phyloP scores from a whole-genome alignment of 1,139 yeast genomes.

The Yamadazyma oceani region DNA sequence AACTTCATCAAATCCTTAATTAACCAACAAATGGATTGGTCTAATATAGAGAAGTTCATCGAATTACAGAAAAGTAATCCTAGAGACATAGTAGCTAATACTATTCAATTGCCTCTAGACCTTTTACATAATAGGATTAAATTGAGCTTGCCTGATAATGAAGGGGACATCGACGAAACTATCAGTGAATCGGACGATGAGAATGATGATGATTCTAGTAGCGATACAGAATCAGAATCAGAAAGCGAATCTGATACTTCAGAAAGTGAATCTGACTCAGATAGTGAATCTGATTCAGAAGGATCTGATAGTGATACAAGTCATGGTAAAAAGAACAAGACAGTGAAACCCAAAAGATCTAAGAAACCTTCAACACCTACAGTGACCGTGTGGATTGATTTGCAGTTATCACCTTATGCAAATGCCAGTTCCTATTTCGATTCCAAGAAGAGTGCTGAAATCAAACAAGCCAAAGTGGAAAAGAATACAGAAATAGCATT shows the following conservation, averaged over 20 bases:
- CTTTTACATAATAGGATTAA: slow-evolving; percentile 68
- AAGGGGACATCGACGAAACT: slow-evolving; percentile 21
- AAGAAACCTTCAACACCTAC: slow-evolving; percentile 17
- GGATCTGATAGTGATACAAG: slow-evolving; percentile 28
- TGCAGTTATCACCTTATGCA: slow-evolving; percentile 77
- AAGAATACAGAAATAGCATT: slow-evolving; percentile 77
- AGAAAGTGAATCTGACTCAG: slow-evolving; percentile 26
- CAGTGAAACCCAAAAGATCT: slow-evolving; percentile 12
- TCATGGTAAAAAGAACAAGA: too few relatives aligned
- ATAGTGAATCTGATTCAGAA: slow-evolving; percentile 29
- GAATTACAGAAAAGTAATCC: slow-evolving; percentile 61
- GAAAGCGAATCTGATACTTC: slow-evolving; percentile 27
- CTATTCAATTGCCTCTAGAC: slow-evolving; percentile 68
- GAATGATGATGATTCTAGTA: slow-evolving; percentile 23
- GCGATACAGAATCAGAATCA: slow-evolving; percentile 26
- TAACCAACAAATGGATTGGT: slow-evolving; percentile 94
- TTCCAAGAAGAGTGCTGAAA: slow-evolving; percentile 71
- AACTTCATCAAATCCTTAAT: slow-evolving; percentile 63
- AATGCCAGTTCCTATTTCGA: slow-evolving; percentile 88
- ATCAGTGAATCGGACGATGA: slow-evolving; percentile 15
- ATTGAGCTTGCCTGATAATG: slow-evolving; percentile 54
- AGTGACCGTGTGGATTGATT: slow-evolving; percentile 61
- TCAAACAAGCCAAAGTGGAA: slow-evolving; percentile 79
- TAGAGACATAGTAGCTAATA: slow-evolving; percentile 62
- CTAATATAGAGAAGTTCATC: slow-evolving; percentile 76